phyloP scores from a whole-genome alignment of 306 rosid genomes.

The Ammopiptanthus mongolicus region DNA sequence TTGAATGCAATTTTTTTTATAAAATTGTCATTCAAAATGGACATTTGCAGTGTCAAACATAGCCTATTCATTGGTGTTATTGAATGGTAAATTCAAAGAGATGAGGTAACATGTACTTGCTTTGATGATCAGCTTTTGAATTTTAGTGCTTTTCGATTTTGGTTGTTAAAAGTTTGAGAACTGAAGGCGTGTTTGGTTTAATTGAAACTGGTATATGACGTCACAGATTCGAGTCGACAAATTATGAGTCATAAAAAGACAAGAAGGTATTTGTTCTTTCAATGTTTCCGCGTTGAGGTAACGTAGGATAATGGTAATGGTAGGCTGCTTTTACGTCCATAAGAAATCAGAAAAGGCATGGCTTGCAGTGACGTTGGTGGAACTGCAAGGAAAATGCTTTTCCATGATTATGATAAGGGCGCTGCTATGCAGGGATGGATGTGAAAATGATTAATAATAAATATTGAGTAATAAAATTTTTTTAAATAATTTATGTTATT shows the following conservation, averaged over 20 bases:
- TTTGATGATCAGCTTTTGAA: too few species aligned
- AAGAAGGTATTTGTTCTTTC: background rate
- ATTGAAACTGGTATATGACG: background rate
- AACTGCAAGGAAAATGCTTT: background rate
- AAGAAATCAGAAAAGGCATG: background rate
- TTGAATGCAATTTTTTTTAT: too few species aligned
- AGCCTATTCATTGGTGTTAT: background rate
- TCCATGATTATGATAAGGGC: background rate
- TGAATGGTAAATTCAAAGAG: background rate
- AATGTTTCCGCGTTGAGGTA: background rate
- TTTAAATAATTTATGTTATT: too few species aligned
- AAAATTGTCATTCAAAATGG: too few species aligned
- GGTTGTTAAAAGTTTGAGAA: too few species aligned
- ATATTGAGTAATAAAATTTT: too few species aligned
- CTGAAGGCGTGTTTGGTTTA: background rate
- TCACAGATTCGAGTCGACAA: background rate
- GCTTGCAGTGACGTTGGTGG: slow-evolving; percentile 6
- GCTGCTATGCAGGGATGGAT: too few species aligned
- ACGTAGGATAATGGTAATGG: slow-evolving; percentile 7
- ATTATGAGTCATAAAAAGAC: background rate
- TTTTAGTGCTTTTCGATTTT: background rate
- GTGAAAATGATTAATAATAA: too few species aligned
- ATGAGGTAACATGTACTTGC: background rate
- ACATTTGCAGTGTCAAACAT: too few species aligned
- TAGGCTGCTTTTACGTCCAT: background rate